These are phyloP conservation scores for Trametes sanguinea DNA, from an alignment of 768 basidiomycete genomes.

Conservation along the genomic window DNA sequence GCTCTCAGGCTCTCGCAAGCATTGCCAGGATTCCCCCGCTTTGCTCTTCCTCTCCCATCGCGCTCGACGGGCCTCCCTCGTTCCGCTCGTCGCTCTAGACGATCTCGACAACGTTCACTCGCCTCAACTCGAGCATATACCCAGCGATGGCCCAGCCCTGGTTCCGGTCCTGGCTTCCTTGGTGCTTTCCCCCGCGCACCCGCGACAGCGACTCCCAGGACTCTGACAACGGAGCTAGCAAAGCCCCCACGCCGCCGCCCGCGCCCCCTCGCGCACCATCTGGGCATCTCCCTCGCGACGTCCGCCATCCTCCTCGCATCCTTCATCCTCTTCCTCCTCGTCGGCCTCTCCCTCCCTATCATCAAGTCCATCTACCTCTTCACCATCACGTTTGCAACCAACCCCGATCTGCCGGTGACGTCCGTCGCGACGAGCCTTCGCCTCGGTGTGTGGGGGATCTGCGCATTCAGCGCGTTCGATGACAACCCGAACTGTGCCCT, in stretches of 20 bases:
- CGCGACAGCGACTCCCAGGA: slow-evolving; percentile 9
- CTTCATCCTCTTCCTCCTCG: slow-evolving; percentile 75
- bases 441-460: slow-evolving; percentile 85
- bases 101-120: not conserved
- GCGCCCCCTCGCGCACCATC: slow-evolving; percentile 38
- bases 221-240: slow-evolving; percentile 2
- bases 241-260: slow-evolving; percentile 12
- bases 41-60: slow-evolving; percentile 11
- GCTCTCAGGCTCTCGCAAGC: too few relatives aligned
- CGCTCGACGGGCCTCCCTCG: not conserved
- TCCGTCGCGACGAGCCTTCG: slow-evolving; percentile 60
- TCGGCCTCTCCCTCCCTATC: slow-evolving; percentile 75
- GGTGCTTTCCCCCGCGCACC: not conserved
- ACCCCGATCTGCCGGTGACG: slow-evolving; percentile 41
- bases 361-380: slow-evolving; percentile 69
- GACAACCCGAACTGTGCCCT: slow-evolving; percentile 33
- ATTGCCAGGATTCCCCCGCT: not conserved
- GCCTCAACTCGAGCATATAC: slow-evolving; percentile 1
- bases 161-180: slow-evolving; percentile 2
- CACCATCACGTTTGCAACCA: slow-evolving; percentile 42
- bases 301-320: slow-evolving; percentile 54
- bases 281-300: slow-evolving; percentile 47
- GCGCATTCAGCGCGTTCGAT: slow-evolving; percentile 45
- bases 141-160: slow-evolving; percentile 5
- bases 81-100: not conserved